A percentile compares a stretch with the other conserved stretches of the same genome.
Conservation (phyloP, 306 rosid genomes). For the Trichosanthes cucumerina region DNA sequence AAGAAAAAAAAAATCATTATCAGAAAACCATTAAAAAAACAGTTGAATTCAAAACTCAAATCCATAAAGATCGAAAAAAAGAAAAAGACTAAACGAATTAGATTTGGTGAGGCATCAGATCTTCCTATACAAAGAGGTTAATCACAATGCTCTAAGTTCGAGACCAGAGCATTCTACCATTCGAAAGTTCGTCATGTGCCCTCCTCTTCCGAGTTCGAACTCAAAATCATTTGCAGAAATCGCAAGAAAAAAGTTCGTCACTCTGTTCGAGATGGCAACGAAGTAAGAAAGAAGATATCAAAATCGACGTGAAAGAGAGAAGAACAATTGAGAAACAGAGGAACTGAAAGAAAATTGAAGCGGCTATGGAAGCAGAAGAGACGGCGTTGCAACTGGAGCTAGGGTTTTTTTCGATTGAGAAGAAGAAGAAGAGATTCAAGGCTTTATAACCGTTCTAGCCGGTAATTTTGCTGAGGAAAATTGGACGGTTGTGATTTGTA, state of each 20-base stretch:
- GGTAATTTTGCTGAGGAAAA: background rate
- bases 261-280: background rate
- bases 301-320: background rate
- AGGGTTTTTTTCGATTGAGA: background rate
- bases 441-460: background rate
- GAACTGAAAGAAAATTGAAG: background rate
- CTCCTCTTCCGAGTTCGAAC: background rate
- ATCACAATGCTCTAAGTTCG: conserved; percentile 27
- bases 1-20: background rate
- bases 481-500: background rate
- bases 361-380: background rate
- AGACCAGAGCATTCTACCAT: conserved; percentile 18
- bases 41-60: too few relatives aligned
- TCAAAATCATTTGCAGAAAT: background rate
- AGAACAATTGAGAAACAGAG: background rate
- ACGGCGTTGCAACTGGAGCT: background rate
- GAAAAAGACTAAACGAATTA: background rate
- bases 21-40: background rate
- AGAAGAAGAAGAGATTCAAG: background rate
- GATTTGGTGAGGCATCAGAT: conserved; percentile 32
- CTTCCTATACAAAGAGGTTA: conserved; percentile 36
- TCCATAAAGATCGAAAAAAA: background rate
- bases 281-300: background rate
- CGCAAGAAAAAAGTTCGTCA: background rate
- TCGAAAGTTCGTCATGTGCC: conserved; percentile 27